phyloP scores from a whole-genome alignment of 2,329 filamentous ascomycete genomes.

The Ophiocordyceps camponoti-saundersi region DNA sequence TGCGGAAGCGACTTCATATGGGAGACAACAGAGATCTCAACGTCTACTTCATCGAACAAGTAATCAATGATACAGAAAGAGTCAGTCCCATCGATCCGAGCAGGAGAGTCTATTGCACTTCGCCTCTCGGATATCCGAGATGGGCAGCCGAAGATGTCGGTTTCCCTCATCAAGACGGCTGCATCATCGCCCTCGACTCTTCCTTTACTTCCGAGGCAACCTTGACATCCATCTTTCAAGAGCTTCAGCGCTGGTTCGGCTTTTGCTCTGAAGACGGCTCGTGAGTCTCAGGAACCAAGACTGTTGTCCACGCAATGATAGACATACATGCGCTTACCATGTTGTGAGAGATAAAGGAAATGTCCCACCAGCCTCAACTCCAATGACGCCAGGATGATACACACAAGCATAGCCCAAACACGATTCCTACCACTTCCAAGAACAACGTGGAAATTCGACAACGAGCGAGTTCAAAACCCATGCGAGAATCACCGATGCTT shows the following conservation, averaged over 20 bases:
- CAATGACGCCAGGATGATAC: background rate
- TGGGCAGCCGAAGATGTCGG: background rate
- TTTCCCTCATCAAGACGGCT: background rate
- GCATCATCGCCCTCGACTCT: background rate
- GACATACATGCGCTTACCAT: too few relatives aligned
- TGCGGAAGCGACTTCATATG: background rate
- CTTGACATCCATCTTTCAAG: background rate
- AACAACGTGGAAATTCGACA: background rate
- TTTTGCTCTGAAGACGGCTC: background rate
- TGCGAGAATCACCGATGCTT: background rate
- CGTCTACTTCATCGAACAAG: background rate
- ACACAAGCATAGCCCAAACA: background rate
- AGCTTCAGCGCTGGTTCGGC: background rate
- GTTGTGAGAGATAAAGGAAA: background rate
- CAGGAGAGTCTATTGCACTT: background rate
- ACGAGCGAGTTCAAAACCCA: background rate
- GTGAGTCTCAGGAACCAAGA: background rate
- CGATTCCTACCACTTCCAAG: background rate
- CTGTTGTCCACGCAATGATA: too few relatives aligned
- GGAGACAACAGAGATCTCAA: background rate
- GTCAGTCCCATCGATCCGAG: background rate
- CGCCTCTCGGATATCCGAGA: background rate
- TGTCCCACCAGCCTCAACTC: background rate
- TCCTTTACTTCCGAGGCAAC: background rate
- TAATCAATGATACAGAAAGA: background rate